These are phyloP conservation scores for Penicillium roqueforti DNA, from an alignment of 495 filamentous ascomycete genomes.

Conservation along the genomic window DNA sequence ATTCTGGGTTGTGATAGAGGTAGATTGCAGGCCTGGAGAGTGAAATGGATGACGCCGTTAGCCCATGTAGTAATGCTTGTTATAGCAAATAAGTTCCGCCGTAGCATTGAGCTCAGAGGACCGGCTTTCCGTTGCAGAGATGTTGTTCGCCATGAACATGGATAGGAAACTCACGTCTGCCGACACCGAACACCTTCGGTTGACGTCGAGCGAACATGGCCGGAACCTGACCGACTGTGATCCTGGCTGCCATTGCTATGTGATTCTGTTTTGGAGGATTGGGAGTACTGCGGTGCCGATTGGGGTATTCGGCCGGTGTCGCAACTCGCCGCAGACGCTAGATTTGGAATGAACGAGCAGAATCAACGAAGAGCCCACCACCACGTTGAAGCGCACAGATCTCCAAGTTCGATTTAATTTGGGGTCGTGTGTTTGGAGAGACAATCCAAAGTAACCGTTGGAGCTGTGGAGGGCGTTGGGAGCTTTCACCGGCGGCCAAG, in stretches of 20 bases:
- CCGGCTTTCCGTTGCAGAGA: conserved; percentile 4
- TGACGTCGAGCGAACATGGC: conserved; percentile 39
- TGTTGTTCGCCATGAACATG: neutral
- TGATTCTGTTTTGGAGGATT: conserved; percentile 7
- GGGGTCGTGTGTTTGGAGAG: conserved; percentile 12
- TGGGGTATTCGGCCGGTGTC: conserved; percentile 18
- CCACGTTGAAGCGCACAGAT: conserved; percentile 22
- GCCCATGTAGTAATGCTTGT: neutral
- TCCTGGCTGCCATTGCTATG: conserved; percentile 37
- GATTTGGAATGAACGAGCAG: conserved; percentile 23
- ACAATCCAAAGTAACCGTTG: conserved; percentile 9
- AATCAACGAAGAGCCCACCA: conserved; percentile 32
- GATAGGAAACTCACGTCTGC: conserved; percentile 38
- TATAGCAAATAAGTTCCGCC: neutral
- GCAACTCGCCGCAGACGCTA: conserved; percentile 23
- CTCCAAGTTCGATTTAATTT: conserved; percentile 10
- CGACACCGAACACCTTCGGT: conserved; percentile 28
- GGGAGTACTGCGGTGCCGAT: conserved; percentile 11
- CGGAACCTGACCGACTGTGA: conserved; percentile 35
- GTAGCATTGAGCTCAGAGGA: conserved; percentile 6
- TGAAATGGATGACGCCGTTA: neutral
- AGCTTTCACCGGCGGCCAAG: conserved; percentile 44
- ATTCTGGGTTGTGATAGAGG: conserved; percentile 51
- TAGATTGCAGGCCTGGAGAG: conserved; percentile 35
- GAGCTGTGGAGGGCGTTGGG: conserved; percentile 43